phyloP scores from a whole-genome alignment of 306 rosid species.

The Fragaria ananassa region DNA sequence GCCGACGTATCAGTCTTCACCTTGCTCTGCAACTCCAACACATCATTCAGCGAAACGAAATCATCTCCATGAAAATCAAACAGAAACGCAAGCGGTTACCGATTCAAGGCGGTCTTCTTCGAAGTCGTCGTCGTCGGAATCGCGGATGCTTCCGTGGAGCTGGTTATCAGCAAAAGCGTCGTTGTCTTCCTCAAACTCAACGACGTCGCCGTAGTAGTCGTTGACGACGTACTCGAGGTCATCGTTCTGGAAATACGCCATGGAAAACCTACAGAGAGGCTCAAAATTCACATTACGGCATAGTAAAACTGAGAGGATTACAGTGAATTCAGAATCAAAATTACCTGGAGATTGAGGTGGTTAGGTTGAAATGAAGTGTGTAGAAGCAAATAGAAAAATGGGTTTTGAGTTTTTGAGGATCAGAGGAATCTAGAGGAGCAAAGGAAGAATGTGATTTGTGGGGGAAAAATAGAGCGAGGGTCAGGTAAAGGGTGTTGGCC shows the following conservation, averaged over 20 bases:
- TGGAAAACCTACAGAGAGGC: slow-evolving; percentile 16
- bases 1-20: slow-evolving; percentile 78
- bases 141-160: neutral
- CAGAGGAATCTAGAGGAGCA: neutral
- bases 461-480: neutral
- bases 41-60: neutral
- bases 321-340: neutral
- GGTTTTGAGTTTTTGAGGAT: neutral
- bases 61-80: neutral
- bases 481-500: neutral
- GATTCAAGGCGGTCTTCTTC: too few species aligned
- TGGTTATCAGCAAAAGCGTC: slow-evolving; percentile 28
- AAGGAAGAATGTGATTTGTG: neutral
- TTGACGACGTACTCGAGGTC: slow-evolving; percentile 59
- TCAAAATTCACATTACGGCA: neutral
- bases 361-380: neutral
- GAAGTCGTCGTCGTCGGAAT: neutral
- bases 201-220: slow-evolving; percentile 40
- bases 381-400: slow-evolving; percentile 17
- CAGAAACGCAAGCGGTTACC: too few species aligned
- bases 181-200: slow-evolving; percentile 48
- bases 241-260: slow-evolving; percentile 67
- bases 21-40: slow-evolving; percentile 36
- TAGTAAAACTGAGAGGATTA: neutral
- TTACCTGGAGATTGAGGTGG: neutral